Evolutionary conservation across 305 asterid species (phyloP), one percentile per base, ranked within the genome.

Genomic region (Withania somnifera): DNA sequence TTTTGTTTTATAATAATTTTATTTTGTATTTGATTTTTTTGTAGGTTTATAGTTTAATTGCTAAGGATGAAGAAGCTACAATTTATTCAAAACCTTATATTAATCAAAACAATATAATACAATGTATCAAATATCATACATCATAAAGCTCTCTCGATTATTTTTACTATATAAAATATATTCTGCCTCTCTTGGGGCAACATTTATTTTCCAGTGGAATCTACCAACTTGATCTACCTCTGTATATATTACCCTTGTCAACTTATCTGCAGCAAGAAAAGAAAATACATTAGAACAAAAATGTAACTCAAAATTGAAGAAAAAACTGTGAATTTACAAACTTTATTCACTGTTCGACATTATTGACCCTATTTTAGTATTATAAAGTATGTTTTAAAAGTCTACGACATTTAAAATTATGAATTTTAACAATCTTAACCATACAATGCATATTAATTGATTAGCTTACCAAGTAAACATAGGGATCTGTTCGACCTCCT

Each of bases 401-500:
- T n/a, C n/a, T n/a, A n/a, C n/a, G n/a, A n/a, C n/a, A n/a, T n/a
- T n/a, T n/a, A n/a, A n/a, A n/a, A n/a, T n/a, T n/a, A n/a, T n/a
- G n/a, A n/a, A n/a, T n/a, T n/a, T n/a, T n/a, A n/a, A n/a, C n/a
- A n/a, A n/a, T n/a, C n/a, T n/a, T n/a, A n/a, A n/a, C n/a, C n/a
- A n/a, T n/a, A 42, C 2, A 30, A 30, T 30, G 34, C 4, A 57
- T 57, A 57, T 51, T 51, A 15, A 57, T 3, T 20, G 14, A 24
- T 3, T 5, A 42, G 78, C 40, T 87, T 90, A 93, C 97, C 98
- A 66, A 85, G 90, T 95, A 95, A 84, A 90, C 88, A 87, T 82
- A 95, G 3, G 99, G 99, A 87, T 93, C 95, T 2, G 77, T 36
- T 4, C 97, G 97, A 22, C 97, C 99, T 82, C 99, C 99, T 67